Conservation (phyloP, 148 eudicot species). For the Euryodendron excelsum region DNA sequence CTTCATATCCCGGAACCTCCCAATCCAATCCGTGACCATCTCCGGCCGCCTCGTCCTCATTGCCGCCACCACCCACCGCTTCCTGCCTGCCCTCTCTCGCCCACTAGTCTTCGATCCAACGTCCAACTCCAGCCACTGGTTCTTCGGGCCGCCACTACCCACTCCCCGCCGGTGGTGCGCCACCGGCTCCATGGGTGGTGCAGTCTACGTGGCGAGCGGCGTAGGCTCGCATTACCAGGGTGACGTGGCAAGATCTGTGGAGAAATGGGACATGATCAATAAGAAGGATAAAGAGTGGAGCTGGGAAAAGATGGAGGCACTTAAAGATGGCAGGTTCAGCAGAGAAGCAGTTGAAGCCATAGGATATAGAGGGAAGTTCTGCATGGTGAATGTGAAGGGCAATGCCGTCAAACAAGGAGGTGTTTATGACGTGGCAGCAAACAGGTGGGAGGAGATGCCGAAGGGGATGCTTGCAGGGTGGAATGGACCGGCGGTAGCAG, state of each 20-base stretch:
- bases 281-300: conserved; percentile 24
- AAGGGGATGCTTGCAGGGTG: conserved; percentile 42
- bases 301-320: conserved; percentile 34
- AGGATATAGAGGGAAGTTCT: conserved; percentile 35
- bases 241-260: conserved; percentile 39
- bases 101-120: conserved; percentile 41
- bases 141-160: conserved; percentile 31
- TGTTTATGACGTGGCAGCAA: conserved; percentile 19
- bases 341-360: conserved; percentile 39
- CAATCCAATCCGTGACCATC: conserved; percentile 35
- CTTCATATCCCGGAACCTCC: conserved; percentile 39
- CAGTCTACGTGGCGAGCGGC: conserved; percentile 38
- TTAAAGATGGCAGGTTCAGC: conserved; percentile 34
- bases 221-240: conserved; percentile 22
- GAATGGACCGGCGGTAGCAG: conserved; percentile 35
- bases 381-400: conserved; percentile 48
- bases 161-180: conserved; percentile 46
- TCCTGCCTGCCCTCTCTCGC: conserved; percentile 33
- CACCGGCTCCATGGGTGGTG: conserved; percentile 16
- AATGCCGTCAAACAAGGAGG: conserved; percentile 30
- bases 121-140: conserved; percentile 25
- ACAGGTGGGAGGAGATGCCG: conserved; percentile 45
- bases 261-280: conserved; percentile 39
- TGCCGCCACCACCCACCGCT: conserved; percentile 24
- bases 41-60: conserved; percentile 25